Evolutionary conservation across 2,329 filamentous ascomycete genomes (phyloP).

Genomic region (Sarocladiaceae sp.): DNA sequence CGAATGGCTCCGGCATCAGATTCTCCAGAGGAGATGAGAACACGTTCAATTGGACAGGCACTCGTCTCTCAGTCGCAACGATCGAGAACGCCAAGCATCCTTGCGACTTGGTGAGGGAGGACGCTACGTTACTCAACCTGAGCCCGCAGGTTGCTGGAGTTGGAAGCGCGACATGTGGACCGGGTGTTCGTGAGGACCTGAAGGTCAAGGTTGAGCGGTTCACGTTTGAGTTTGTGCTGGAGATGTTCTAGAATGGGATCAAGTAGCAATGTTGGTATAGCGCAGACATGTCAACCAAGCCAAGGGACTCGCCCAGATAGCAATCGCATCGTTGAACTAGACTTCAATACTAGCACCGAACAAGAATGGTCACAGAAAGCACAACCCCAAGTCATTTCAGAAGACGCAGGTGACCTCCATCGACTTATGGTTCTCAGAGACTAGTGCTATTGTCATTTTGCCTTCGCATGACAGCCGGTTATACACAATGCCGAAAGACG

Average conservation of each 20-base stretch:
- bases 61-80: constrained; percentile 31
- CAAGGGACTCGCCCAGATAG: too few species aligned
- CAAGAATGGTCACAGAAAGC: too few species aligned
- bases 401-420: too few species aligned
- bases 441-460: too few species aligned
- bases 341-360: too few species aligned
- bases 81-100: constrained; percentile 57
- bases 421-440: too few species aligned
- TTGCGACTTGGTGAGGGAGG: constrained; percentile 49
- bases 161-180: constrained; percentile 39
- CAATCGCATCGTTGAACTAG: too few species aligned
- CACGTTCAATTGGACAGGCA: constrained; percentile 10
- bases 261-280: neutral
- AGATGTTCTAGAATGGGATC: neutral
- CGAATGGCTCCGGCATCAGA: constrained; percentile 16
- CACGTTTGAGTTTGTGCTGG: constrained; percentile 4
- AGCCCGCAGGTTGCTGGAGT: constrained; percentile 37
- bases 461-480: too few species aligned
- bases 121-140: constrained; percentile 32
- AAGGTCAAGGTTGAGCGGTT: constrained; percentile 21
- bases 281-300: too few species aligned
- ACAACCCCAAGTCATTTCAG: too few species aligned
- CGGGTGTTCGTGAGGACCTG: constrained; percentile 34
- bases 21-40: constrained; percentile 11
- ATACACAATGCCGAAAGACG: too few species aligned